Conservation (phyloP, 176 grass and related monocot genomes). For the Bromus sterilis region DNA sequence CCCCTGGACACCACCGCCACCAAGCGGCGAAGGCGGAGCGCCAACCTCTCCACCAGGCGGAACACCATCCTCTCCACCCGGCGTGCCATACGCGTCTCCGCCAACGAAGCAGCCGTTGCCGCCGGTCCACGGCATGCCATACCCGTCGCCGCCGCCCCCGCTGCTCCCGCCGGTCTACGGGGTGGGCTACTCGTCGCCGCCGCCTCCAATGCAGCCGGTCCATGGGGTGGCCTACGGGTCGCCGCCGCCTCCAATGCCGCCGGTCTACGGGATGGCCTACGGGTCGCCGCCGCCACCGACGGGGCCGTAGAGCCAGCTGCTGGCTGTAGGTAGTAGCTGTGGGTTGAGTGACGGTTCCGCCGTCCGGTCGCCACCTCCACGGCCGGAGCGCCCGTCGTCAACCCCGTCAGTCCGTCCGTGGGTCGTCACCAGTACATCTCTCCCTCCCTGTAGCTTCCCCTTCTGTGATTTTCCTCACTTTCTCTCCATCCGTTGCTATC, state of each 20-base stretch:
- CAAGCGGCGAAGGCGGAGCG: background rate
- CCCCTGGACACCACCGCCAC: slow-evolving; percentile 12
- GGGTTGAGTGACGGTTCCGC: background rate
- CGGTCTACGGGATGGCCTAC: slow-evolving; percentile 29
- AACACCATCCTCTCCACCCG: background rate
- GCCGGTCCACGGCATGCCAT: slow-evolving; percentile 18
- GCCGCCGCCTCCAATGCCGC: slow-evolving; percentile 24
- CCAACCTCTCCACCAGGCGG: too few relatives aligned
- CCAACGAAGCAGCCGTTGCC: too few relatives aligned
- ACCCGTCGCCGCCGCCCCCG: slow-evolving; percentile 34
- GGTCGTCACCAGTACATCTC: slow-evolving; percentile 30
- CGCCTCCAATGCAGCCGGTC: slow-evolving; percentile 32
- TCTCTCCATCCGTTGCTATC: too few relatives aligned
- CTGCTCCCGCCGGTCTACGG: slow-evolving; percentile 15
- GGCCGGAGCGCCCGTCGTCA: background rate
- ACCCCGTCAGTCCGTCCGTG: background rate
- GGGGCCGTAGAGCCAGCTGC: background rate
- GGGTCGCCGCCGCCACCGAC: slow-evolving; percentile 36
- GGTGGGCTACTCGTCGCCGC: slow-evolving; percentile 40
- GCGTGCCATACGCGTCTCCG: background rate
- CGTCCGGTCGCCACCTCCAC: slow-evolving; percentile 7
- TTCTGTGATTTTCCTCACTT: background rate
- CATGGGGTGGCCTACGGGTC: slow-evolving; percentile 44
- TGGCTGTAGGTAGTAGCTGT: background rate
- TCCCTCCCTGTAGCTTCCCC: slow-evolving; percentile 8